Base-by-base conservation (phyloP, 2,329 filamentous ascomycete genomes). In the Cytospora leucostoma region DNA sequence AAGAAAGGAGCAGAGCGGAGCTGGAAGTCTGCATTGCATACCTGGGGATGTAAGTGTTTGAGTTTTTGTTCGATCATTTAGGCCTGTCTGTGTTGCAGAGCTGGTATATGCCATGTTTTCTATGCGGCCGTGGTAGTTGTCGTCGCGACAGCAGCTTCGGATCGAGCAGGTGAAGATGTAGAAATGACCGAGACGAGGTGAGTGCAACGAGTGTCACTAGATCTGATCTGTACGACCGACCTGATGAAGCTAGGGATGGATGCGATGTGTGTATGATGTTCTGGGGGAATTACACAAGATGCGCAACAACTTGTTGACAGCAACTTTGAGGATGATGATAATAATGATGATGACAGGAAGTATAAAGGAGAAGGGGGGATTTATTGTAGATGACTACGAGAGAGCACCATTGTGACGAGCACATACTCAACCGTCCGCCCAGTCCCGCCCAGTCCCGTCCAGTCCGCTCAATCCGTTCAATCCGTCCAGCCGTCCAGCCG, bases 11-110 rank as follows among this genome's bases (percentile, higher is more conserved):
- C 27, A 4, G 44, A 47, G 44, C 44, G 44, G 44, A 21, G 44
- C n/a, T 47, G 44, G 12, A 33, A 50, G 53, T 50, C 38, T 27
- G 27, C 4, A 27, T 52, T 55, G 54, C 64, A 51, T 66, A 66
- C 64, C 64, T 66, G 64, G 49, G 40, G 59, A 40, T 55, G 64
- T 53, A 49, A 50, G n/a, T n/a, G 61, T 27, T 11, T 47, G 33
- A 47, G 55, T n/a, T 19, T 52, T 50, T 17, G 44, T 17, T 35
- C 37, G 60, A 55, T 44, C 47, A 44, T 62, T 37, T 17, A 50
- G 49, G 44, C 63, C 60, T 34, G 65, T 66, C 56, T 66, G 65
- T 40, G 65, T 66, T 17, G 56, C 63, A 27, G 60, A 57, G 56
- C 59, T 66, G 37, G 55, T 56, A 40, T 60, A 65, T 27, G 64